These are phyloP conservation scores for Acrocalymma vagum DNA, from an alignment of 2,329 filamentous ascomycete species.

Conservation along the genomic window DNA sequence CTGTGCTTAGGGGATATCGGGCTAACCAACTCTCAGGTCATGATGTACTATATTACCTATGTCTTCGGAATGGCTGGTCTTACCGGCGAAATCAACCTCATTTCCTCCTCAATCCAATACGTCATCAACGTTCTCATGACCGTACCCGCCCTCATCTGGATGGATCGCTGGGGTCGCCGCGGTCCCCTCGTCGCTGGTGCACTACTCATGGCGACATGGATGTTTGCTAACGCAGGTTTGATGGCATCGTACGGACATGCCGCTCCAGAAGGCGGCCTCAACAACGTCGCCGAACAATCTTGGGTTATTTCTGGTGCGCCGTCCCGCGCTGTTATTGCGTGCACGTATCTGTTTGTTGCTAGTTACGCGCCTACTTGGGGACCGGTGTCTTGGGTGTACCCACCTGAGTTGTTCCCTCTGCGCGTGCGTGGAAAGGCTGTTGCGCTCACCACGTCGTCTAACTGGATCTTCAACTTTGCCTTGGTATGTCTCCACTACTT, in stretches of 20 bases:
- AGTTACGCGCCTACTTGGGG: conserved; percentile 73
- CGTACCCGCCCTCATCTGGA: conserved; percentile 75
- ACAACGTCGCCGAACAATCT: conserved; percentile 52
- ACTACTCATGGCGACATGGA: conserved; percentile 68
- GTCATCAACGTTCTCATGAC: conserved; percentile 85
- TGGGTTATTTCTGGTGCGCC: conserved; percentile 51
- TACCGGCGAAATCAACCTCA: conserved; percentile 64
- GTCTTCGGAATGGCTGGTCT: conserved; percentile 77
- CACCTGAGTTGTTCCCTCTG: conserved; percentile 69
- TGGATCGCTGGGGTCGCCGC: conserved; percentile 80
- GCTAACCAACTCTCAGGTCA: neutral
- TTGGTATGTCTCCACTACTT: conserved; percentile 45
- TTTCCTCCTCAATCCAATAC: conserved; percentile 76
- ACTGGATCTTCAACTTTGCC: conserved; percentile 69
- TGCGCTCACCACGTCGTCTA: conserved; percentile 66
- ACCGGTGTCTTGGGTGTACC: conserved; percentile 66
- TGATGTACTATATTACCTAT: conserved; percentile 54
- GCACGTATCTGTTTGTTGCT: conserved; percentile 77
- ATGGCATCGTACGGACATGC: conserved; percentile 66
- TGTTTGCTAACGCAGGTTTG: conserved; percentile 70
- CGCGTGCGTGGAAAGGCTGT: conserved; percentile 71
- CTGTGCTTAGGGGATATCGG: too few species aligned
- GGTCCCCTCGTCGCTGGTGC: conserved; percentile 71
- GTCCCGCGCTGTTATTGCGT: conserved; percentile 66
- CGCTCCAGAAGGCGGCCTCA: conserved; percentile 48